Evolutionary conservation across 169 alveolate genomes (phyloP).

Genomic region (Plasmodium billcollinsi): DNA sequence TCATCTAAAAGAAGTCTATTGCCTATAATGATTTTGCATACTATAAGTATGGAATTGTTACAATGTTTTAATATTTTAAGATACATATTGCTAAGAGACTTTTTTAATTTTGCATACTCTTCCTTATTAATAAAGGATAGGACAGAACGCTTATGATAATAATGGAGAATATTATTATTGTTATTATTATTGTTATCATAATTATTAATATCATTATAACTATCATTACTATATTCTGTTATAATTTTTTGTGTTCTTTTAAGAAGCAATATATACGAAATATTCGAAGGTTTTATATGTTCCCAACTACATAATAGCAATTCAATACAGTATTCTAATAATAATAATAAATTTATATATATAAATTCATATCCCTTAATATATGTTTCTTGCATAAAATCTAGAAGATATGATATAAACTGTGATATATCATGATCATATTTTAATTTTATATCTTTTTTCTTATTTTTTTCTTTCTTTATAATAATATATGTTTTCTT

Average conservation of each 20-base stretch:
- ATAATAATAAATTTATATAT: constrained; percentile 25
- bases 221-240: constrained; percentile 6
- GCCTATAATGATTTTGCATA: constrained; percentile 57
- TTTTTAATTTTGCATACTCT: constrained; percentile 5
- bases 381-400: constrained; percentile 19
- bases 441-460: constrained; percentile 9
- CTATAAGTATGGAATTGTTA: constrained; percentile 29
- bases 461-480: neutral
- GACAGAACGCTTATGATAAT: no score
- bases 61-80: constrained; percentile 26
- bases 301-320: neutral
- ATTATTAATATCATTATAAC: neutral
- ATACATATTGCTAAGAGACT: constrained; percentile 18
- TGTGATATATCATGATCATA: constrained; percentile 11
- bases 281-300: neutral
- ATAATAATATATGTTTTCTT: constrained; percentile 13
- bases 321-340: constrained; percentile 28
- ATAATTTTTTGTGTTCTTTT: constrained; percentile 10
- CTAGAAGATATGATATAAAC: constrained; percentile 8
- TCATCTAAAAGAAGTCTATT: constrained; percentile 37
- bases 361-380: constrained; percentile 51
- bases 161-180: neutral
- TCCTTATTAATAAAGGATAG: constrained; percentile 10
- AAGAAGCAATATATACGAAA: constrained; percentile 21
- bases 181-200: neutral